phyloP scores from a whole-genome alignment of 169 alveolate species.

The Eimeria brunetti region DNA sequence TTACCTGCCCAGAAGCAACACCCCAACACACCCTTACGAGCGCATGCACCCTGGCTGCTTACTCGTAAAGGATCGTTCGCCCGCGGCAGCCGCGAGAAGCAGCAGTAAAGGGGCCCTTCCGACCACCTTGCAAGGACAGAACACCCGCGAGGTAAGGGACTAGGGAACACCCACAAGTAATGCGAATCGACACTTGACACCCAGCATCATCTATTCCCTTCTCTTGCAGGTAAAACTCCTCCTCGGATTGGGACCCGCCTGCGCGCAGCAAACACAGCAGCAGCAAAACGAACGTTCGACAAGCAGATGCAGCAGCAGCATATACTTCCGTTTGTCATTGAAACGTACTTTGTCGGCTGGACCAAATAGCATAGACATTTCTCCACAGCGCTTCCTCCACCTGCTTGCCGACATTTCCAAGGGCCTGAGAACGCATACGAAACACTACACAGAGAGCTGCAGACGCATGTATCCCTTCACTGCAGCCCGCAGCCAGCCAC shows the following conservation, averaged over 20 bases:
- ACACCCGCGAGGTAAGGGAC: background rate
- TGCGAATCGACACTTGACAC: too few species aligned
- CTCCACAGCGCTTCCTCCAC: constrained; percentile 2
- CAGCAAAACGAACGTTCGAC: background rate
- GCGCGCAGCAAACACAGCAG: background rate
- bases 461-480: background rate
- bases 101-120: background rate
- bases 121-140: background rate
- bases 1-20: background rate
- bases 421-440: background rate
- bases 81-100: background rate
- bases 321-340: background rate
- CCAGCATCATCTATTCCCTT: background rate
- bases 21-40: background rate
- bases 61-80: background rate
- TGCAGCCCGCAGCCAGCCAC: too few species aligned
- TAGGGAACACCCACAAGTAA: background rate
- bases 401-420: background rate
- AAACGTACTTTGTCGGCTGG: background rate
- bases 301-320: background rate
- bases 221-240: background rate
- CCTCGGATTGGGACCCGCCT: background rate
- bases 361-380: background rate
- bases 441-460: background rate
- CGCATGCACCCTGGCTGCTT: background rate